Conservation (phyloP, 306 rosid genomes). For the Datisca glomerata region DNA sequence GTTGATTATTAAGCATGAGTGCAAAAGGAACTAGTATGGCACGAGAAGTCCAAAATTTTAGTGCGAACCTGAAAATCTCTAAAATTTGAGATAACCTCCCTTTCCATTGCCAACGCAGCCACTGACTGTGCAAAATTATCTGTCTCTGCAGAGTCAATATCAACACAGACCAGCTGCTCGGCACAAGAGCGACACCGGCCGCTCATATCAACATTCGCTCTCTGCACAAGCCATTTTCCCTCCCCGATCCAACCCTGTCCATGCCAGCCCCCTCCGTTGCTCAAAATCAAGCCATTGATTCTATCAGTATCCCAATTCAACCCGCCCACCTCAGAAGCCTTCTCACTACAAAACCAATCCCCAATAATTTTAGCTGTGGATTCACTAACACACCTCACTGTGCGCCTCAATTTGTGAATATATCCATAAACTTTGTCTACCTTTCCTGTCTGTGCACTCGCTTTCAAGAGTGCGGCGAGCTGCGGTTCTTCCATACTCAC, state of each 20-base stretch:
- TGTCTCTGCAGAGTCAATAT: slow-evolving; percentile 55
- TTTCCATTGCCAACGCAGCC: slow-evolving; percentile 60
- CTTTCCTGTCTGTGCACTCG: slow-evolving; percentile 37
- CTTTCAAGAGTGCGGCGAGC: slow-evolving; percentile 52
- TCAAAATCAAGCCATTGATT: slow-evolving; percentile 32
- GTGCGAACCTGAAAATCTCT: slow-evolving; percentile 61
- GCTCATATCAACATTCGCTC: slow-evolving; percentile 22
- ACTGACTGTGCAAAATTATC: slow-evolving; percentile 53
- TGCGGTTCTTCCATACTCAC: slow-evolving; percentile 56
- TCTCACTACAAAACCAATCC: slow-evolving; percentile 53
- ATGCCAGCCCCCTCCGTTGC: slow-evolving; percentile 94
- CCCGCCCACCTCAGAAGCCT: slow-evolving; percentile 40
- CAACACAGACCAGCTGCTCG: slow-evolving; percentile 58
- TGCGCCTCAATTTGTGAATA: slow-evolving; percentile 58
- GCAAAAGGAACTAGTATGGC: background rate
- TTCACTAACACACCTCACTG: slow-evolving; percentile 44
- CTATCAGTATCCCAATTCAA: slow-evolving; percentile 20
- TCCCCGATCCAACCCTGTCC: slow-evolving; percentile 83
- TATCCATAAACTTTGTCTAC: slow-evolving; percentile 58
- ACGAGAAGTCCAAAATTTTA: slow-evolving; percentile 1
- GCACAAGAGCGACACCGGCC: slow-evolving; percentile 49
- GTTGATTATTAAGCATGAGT: background rate
- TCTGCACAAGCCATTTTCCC: slow-evolving; percentile 57
- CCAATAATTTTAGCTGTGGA: slow-evolving; percentile 41
- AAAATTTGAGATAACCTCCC: slow-evolving; percentile 63